A percentile compares a stretch with the other conserved stretches of the same genome.
These are phyloP conservation scores for Fusarium luffae DNA, from an alignment of 2,329 filamentous ascomycete species.

Conservation along the genomic window DNA sequence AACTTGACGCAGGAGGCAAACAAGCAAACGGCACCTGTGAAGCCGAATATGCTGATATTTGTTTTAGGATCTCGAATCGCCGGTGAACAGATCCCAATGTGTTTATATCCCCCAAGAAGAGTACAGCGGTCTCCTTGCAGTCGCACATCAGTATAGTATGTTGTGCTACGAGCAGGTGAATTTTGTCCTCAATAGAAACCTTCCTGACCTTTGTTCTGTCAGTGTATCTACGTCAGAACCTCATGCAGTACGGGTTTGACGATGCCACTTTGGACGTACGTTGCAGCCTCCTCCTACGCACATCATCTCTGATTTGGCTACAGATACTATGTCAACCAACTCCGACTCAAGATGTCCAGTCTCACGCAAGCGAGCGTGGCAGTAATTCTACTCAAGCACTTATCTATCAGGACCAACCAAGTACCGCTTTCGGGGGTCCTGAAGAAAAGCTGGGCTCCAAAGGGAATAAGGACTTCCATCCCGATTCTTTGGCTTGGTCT, in stretches of 20 bases:
- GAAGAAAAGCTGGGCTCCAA: not conserved
- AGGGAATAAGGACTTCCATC: not conserved
- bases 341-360: not conserved
- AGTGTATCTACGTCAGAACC: slow-evolving; percentile 53
- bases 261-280: slow-evolving; percentile 60
- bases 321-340: slow-evolving; percentile 26
- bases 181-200: not conserved
- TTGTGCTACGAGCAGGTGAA: not conserved
- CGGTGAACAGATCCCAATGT: slow-evolving; percentile 35
- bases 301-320: slow-evolving; percentile 1
- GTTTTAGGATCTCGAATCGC: slow-evolving; percentile 8
- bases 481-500: not conserved
- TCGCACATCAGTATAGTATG: slow-evolving; percentile 67
- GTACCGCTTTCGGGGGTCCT: not conserved
- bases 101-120: slow-evolving; percentile 70
- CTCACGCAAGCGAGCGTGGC: not conserved
- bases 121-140: slow-evolving; percentile 67
- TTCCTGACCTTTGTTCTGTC: slow-evolving; percentile 2
- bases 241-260: slow-evolving; percentile 61
- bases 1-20: not conserved
- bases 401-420: not conserved
- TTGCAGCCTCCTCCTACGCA: not conserved
- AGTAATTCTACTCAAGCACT: not conserved
- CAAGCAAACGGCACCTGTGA: not conserved
- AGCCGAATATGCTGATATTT: slow-evolving; percentile 1